phyloP scores from a whole-genome alignment of 1,284 basidiomycete species.

The Apiotrichum domesticum region DNA sequence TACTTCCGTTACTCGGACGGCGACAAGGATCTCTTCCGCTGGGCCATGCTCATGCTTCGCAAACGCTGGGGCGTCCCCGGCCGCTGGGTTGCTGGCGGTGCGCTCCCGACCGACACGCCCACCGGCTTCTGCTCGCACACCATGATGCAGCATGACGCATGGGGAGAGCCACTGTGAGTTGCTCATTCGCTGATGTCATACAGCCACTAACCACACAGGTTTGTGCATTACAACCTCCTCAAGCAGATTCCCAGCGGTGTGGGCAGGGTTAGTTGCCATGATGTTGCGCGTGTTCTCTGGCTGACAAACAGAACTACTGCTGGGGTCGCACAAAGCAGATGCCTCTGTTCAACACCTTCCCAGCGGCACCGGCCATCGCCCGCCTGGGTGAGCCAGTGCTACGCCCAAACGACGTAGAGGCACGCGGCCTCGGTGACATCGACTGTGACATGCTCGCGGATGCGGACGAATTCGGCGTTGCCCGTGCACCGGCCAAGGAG shows the following conservation, averaged over 20 bases:
- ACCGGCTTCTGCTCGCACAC: conserved; percentile 46
- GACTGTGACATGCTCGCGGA: conserved; percentile 51
- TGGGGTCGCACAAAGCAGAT: conserved; percentile 48
- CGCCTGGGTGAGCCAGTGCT: conserved; percentile 29
- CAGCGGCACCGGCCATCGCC: conserved; percentile 28
- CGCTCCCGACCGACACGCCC: conserved; percentile 39
- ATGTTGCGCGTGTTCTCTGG: too few species aligned
- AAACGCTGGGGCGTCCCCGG: conserved; percentile 53
- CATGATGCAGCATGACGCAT: conserved; percentile 50
- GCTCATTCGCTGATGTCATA: neutral
- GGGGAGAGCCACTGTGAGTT: conserved; percentile 40
- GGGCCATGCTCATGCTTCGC: conserved; percentile 48
- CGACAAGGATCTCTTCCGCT: conserved; percentile 53
- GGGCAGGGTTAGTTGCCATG: conserved; percentile 11
- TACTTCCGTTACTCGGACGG: conserved; percentile 50
- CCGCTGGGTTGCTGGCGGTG: conserved; percentile 47
- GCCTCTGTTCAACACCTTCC: conserved; percentile 37
- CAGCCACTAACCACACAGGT: conserved; percentile 11
- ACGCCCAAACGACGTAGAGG: conserved; percentile 21
- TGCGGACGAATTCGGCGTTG: conserved; percentile 43
- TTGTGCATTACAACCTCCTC: conserved; percentile 51
- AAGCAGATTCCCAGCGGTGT: conserved; percentile 49
- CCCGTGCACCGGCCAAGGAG: conserved; percentile 36
- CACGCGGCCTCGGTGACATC: conserved; percentile 40
- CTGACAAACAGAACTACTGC: conserved; percentile 28